Conservation (phyloP, 1,284 basidiomycete species). For the Fomitopsis schrenkii region DNA sequence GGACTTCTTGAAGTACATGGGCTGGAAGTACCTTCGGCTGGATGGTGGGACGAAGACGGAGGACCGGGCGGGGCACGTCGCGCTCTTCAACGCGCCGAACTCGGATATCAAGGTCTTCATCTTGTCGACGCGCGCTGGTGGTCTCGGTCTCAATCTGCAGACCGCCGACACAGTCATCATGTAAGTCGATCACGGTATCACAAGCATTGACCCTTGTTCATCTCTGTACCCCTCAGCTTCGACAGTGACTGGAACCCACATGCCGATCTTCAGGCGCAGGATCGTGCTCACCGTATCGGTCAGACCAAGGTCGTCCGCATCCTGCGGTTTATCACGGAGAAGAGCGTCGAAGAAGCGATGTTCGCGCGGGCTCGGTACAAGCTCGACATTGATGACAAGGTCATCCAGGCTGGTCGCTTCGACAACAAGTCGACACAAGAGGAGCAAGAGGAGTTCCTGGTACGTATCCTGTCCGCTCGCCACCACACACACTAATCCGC, state of each 20-base stretch:
- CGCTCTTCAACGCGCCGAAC: slow-evolving; percentile 87
- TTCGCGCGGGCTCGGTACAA: slow-evolving; percentile 93
- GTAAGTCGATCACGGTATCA: slow-evolving; percentile 43
- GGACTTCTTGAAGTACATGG: slow-evolving; percentile 91
- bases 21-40: slow-evolving; percentile 89
- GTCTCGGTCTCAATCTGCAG: slow-evolving; percentile 96
- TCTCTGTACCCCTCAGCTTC: slow-evolving; percentile 48
- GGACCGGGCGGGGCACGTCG: slow-evolving; percentile 89
- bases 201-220: neutral
- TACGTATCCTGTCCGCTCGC: slow-evolving; percentile 33
- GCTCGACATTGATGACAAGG: slow-evolving; percentile 99
- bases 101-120: slow-evolving; percentile 96
- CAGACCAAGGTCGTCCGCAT: slow-evolving; percentile 99
- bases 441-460: slow-evolving; percentile 94
- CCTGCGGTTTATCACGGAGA: slow-evolving; percentile 94
- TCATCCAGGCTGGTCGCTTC: slow-evolving; percentile 98
- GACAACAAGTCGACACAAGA: slow-evolving; percentile 98
- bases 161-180: slow-evolving; percentile 99
- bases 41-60: slow-evolving; percentile 99
- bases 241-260: slow-evolving; percentile 97
- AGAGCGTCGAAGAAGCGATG: slow-evolving; percentile 98
- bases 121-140: slow-evolving; percentile 94
- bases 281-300: slow-evolving; percentile 99
- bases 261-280: slow-evolving; percentile 97
- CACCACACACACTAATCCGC: slow-evolving; percentile 6